Percentiles rank a stretch among this genome's conserved stretches.
These are phyloP conservation scores for Afroboletus lepidellus DNA, from an alignment of 1,284 basidiomycete species.

Conservation along the genomic window DNA sequence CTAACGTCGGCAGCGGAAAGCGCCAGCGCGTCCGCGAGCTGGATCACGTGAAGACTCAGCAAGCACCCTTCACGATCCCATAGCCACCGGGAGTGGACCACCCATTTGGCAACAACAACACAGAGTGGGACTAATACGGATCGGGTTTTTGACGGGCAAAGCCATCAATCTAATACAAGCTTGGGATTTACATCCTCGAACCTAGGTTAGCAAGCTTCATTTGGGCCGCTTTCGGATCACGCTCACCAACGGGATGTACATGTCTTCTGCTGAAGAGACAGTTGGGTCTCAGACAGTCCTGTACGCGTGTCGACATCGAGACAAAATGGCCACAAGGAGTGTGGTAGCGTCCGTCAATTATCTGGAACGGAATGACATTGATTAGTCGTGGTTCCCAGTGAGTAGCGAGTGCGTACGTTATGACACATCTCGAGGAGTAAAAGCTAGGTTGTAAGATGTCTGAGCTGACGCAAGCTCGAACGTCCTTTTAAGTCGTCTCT, in stretches of 20 bases:
- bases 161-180: constrained; percentile 67
- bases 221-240: neutral
- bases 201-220: constrained; percentile 17
- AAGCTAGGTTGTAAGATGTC: constrained; percentile 17
- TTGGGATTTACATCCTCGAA: constrained; percentile 57
- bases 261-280: constrained; percentile 75
- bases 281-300: constrained; percentile 62
- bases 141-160: constrained; percentile 68
- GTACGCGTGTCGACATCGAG: constrained; percentile 65
- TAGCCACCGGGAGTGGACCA: constrained; percentile 14
- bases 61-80: constrained; percentile 20
- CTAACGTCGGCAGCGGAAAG: constrained; percentile 10
- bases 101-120: constrained; percentile 54
- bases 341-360: constrained; percentile 76
- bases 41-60: neutral
- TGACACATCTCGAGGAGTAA: constrained; percentile 58
- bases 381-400: constrained; percentile 9
- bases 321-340: constrained; percentile 73
- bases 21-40: constrained; percentile 23
- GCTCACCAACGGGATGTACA: constrained; percentile 53
- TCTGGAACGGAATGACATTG: constrained; percentile 39
- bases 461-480: constrained; percentile 12
- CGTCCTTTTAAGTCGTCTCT: constrained; percentile 22
- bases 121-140: constrained; percentile 60
- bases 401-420: constrained; percentile 52